Base-by-base conservation (phyloP, 2,329 filamentous ascomycete genomes). In the Xylariaceae sp. region DNA sequence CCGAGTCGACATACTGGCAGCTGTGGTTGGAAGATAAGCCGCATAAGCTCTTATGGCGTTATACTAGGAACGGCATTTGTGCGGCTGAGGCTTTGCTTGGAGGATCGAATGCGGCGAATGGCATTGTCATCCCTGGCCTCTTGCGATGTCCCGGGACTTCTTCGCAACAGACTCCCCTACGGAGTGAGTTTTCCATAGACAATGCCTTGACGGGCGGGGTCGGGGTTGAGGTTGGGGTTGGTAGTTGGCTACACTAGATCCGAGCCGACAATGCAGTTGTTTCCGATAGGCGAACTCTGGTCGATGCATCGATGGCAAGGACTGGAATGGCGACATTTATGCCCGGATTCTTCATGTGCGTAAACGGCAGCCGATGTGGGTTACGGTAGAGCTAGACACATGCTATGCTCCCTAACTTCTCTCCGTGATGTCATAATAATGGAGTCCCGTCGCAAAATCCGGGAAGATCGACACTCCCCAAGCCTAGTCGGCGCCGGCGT, bases 11-110 rank as follows among this genome's bases (percentile, higher is more conserved):
- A 34, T 19, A 37, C 41, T 26, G 9, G 49, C 8, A 11, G 12
- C 12, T 7, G 35, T 3, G 50, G 55, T 55, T 58, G 56, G 56
- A 50, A 41, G 53, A 12, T n/a, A 37, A 37, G 35, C 35, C 35
- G 35, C 35, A 37, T 37, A 37, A 3, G 6, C 37, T 32, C 6
- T 39, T 29, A 39, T 32, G 34, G 29, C 49, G 34, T 51, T 50
- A 53, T 56, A 58, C 56, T 53, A 48, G 47, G 53, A 58, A 58
- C 50, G 56, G 56, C 50, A 58, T 53, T 56, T 58, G 50, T 53
- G 47, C 50, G 50, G 53, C 47, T 53, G 42, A 56, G 56, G 56
- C 56, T 53, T 19, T 46, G 26, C 39, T 35, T 27, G 8, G 12
- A 41, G n/a, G 50, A 50, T 43, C 56, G 39, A 58, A 58, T 50